Evolutionary conservation across 2,329 filamentous ascomycete species (phyloP).

Genomic region (Cordyceps cicadae): DNA sequence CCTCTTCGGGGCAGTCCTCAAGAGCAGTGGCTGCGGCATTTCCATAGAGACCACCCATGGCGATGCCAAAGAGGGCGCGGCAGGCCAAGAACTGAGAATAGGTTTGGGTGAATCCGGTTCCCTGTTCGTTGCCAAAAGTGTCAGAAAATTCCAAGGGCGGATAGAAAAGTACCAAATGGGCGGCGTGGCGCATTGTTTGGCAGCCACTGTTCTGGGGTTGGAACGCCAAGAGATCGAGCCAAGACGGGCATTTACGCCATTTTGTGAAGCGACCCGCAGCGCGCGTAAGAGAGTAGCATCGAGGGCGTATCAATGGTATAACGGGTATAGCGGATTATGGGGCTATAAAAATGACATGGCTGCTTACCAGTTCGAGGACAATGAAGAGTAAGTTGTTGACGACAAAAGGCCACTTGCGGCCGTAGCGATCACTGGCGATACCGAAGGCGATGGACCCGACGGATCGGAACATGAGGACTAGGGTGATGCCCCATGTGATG

Average conservation of each 20-base stretch:
- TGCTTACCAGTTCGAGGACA: slow-evolving; percentile 56
- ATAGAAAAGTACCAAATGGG: background rate
- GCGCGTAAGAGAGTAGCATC: background rate
- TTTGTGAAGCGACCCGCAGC: background rate
- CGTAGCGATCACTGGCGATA: slow-evolving; percentile 47
- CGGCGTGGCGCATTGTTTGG: background rate
- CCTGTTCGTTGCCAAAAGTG: slow-evolving; percentile 23
- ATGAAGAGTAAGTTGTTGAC: slow-evolving; percentile 68
- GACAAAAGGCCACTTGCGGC: slow-evolving; percentile 64
- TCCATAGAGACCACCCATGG: slow-evolving; percentile 75
- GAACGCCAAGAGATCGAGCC: slow-evolving; percentile 9
- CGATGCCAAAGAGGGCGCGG: slow-evolving; percentile 66
- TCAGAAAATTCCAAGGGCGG: background rate
- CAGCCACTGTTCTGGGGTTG: background rate
- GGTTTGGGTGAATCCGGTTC: slow-evolving; percentile 60
- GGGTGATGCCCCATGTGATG: slow-evolving; percentile 57
- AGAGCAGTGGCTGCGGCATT: slow-evolving; percentile 72
- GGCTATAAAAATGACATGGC: background rate
- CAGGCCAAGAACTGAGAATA: slow-evolving; percentile 67
- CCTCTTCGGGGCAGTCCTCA: slow-evolving; percentile 61
- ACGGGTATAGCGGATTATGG: background rate
- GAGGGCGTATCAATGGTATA: background rate
- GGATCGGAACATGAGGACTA: slow-evolving; percentile 54
- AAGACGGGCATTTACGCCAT: slow-evolving; percentile 3
- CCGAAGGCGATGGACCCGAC: slow-evolving; percentile 48